Base-by-base conservation (phyloP, 768 basidiomycete species). In the Pisolithus sp. region DNA sequence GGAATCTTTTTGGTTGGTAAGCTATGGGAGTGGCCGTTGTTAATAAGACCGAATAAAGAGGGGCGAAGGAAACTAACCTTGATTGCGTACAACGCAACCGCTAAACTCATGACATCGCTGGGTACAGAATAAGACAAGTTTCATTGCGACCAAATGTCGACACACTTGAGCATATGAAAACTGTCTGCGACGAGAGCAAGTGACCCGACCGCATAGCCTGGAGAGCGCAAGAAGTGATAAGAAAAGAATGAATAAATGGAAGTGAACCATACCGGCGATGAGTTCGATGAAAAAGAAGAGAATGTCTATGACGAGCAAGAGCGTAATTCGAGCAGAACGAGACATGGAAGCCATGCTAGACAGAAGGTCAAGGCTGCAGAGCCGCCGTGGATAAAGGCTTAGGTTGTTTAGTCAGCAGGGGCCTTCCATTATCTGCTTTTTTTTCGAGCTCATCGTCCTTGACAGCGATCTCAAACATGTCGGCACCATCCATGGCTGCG, bases 91-190 rank as follows among this genome's bases (percentile, higher is more conserved):
- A 98, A 81, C 2, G 95, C 96, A 48, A 98, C 93, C 52, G 94
- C 65, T 53, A 99, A 74, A 67, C 93, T 96, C 81, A 96, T 81
- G 59, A 96, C 92, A 78, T 99, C 96, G 74, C 95, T 98, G 69
- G 17, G 41, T 46, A 40, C 18, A 34, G 53, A 53, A 43, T 54
- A 42, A 63, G 60, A 42, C 36, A 49, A 50, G 47, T 17, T 24
- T 43, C 52, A 49, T 49, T 24, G 42, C 8, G 21, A 30, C 24
- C 17, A 0, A 20, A 48, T 13, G 46, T 15, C 20, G 41, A 71
- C 85, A 54, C 57, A 94, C 93, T 97, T 97, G 72, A 97, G 84
- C 94, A 96, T 98, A 72, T 98, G 95, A 69, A 98, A 98, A 58
- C 88, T 89, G 72, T 97, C 95, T 7, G 95, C 95, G 44, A 99